Evolutionary conservation across 495 filamentous ascomycete genomes (phyloP).

Genomic region (Xylaria intraflava): DNA sequence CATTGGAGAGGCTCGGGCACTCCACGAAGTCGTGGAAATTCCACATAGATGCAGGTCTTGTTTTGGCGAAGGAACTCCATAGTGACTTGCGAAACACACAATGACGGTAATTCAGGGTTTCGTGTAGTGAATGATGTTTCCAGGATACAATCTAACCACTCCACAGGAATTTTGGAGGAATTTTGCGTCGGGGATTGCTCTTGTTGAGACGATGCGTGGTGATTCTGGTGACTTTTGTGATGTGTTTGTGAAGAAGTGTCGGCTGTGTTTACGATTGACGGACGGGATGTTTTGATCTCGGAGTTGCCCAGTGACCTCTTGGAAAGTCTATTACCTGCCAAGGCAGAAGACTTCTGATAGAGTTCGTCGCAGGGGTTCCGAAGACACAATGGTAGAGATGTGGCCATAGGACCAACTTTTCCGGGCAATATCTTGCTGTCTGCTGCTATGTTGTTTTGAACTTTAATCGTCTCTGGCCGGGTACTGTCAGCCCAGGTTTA

Average conservation of each 20-base stretch:
- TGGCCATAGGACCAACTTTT: background rate
- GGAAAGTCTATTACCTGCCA: background rate
- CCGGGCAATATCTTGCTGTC: background rate
- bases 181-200: background rate
- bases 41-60: conserved; percentile 11
- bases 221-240: background rate
- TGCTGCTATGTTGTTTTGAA: background rate
- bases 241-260: background rate
- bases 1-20: conserved; percentile 16
- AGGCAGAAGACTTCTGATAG: background rate
- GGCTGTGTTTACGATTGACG: background rate
- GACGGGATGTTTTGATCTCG: background rate
- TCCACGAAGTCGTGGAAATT: conserved; percentile 4
- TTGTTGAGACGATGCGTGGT: background rate
- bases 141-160: conserved; percentile 21
- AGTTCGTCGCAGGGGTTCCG: background rate
- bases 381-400: background rate
- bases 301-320: background rate
- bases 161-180: conserved; percentile 11
- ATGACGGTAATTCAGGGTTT: background rate
- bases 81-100: background rate
- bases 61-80: conserved; percentile 4
- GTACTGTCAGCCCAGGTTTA: background rate
- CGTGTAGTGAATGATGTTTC: conserved; percentile 18
- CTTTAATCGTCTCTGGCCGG: conserved; percentile 1